Evolutionary conservation across 495 filamentous ascomycete genomes (phyloP).

Genomic region (Articulospora tetracladia): DNA sequence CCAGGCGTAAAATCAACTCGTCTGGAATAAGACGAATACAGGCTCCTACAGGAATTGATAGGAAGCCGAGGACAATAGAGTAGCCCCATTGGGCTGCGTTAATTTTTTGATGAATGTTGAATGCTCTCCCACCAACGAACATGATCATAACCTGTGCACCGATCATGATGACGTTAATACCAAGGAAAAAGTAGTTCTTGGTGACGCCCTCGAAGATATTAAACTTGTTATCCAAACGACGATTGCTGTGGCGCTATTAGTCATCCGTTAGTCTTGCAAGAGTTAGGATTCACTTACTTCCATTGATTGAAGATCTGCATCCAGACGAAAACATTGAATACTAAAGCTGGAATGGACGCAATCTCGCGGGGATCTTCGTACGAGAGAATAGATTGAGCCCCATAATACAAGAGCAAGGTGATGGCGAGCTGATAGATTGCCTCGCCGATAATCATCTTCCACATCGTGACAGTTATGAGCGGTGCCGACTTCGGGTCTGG

Average conservation of each 20-base stretch:
- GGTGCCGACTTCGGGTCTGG: constrained; percentile 75
- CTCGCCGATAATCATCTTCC: constrained; percentile 94
- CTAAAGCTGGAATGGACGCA: constrained; percentile 61
- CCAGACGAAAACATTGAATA: constrained; percentile 96
- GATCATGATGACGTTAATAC: constrained; percentile 77
- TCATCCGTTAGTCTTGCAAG: too few species aligned
- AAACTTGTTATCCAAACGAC: constrained; percentile 81
- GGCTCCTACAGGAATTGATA: constrained; percentile 73
- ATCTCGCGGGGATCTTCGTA: constrained; percentile 40
- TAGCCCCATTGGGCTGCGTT: constrained; percentile 70
- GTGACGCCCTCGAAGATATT: constrained; percentile 84
- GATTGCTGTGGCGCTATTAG: constrained; percentile 56
- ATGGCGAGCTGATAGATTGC: constrained; percentile 76
- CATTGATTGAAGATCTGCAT: constrained; percentile 97
- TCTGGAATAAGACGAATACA: constrained; percentile 67
- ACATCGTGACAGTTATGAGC: constrained; percentile 83
- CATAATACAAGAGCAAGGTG: constrained; percentile 78
- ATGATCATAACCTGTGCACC: constrained; percentile 79
- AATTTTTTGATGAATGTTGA: constrained; percentile 60
- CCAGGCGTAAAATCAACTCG: constrained; percentile 57
- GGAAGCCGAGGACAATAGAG: constrained; percentile 64
- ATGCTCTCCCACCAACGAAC: constrained; percentile 69
- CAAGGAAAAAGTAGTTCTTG: constrained; percentile 76
- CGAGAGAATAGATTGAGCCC: constrained; percentile 53
- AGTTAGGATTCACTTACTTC: constrained; percentile 63